Conservation (phyloP, 208 protist species). For the Trypanosomatidae sp. region DNA sequence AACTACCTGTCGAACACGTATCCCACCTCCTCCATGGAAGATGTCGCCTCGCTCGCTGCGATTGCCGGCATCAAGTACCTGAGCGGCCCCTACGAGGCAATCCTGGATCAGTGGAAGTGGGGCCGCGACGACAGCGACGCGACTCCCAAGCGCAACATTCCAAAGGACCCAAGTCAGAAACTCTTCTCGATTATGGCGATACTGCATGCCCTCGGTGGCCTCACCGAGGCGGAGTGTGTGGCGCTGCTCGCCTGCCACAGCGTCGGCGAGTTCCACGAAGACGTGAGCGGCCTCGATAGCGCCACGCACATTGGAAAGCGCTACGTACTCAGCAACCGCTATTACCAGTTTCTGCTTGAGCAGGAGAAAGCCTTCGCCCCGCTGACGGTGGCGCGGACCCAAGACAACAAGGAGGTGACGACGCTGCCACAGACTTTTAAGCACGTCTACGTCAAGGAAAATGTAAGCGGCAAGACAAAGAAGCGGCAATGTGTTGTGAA, state of each 20-base stretch:
- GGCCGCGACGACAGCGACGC: constrained; percentile 79
- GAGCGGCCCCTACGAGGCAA: constrained; percentile 48
- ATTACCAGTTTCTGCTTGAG: constrained; percentile 75
- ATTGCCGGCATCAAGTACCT: constrained; percentile 77
- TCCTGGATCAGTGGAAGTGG: constrained; percentile 66
- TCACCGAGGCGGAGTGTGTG: constrained; percentile 81
- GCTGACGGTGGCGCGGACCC: constrained; percentile 57
- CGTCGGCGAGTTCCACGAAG: constrained; percentile 86
- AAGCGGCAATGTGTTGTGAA: constrained; percentile 64
- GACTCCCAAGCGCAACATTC: constrained; percentile 46
- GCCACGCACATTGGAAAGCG: constrained; percentile 68
- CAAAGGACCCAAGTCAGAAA: constrained; percentile 26
- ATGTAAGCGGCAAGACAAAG: constrained; percentile 18
- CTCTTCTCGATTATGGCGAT: constrained; percentile 51
- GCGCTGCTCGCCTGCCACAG: constrained; percentile 85
- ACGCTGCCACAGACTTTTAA: constrained; percentile 54
- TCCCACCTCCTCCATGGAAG: constrained; percentile 58
- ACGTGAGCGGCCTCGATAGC: constrained; percentile 74
- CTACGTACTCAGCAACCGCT: constrained; percentile 74
- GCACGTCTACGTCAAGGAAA: constrained; percentile 48
- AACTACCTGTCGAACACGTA: constrained; percentile 58
- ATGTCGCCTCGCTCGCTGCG: constrained; percentile 63
- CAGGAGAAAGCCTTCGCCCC: constrained; percentile 60
- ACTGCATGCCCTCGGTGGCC: constrained; percentile 54
- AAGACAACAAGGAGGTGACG: constrained; percentile 71